Base-by-base conservation (phyloP, 78 protist species). In the Mastigamoeba balamuthi region DNA sequence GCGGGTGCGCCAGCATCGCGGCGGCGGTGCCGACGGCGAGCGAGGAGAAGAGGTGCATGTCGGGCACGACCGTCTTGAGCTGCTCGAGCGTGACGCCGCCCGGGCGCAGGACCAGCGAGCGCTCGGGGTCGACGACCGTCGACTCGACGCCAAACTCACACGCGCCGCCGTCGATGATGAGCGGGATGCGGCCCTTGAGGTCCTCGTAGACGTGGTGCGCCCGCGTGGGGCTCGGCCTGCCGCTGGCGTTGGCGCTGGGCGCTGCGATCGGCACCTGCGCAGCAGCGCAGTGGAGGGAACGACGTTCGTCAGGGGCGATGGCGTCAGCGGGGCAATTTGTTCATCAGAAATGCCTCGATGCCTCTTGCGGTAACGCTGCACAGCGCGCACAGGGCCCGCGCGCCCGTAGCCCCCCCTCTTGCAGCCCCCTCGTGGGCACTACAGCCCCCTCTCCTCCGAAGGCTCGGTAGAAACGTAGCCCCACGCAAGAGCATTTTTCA, bases 31-130 rank as follows among this genome's bases (percentile, higher is more conserved):
- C 66, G 6, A 3, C n/a, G n/a, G n/a, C n/a, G n/a, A n/a, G n/a
- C n/a, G n/a, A n/a, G n/a, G 10, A 3, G n/a, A 43, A 5, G 65
- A 28, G 2, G 44, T 1, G 30, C 39, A 27, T 7, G 44, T 38
- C 25, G 27, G 72, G 53, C 39, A 77, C 17, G 9, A 39, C 48
- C 69, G 33, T 5, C 28, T 8, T 28, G 10, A 77, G 58, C 4
- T 4, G 66, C 74, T 77, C 82, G 4, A 77, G 10, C 25, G 84
- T 72, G 37, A 72, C 78, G 25, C 79, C 84, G 2, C 84, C 84
- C n/a, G 79, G 84, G 4, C 84, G 10, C 23, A 80, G 38, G 29
- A 80, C 58, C 37, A 58, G 33, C 25, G 41, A 1, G 38, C 71
- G 39, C 8, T 40, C 5, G 7, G 1, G 25, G 33, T 74, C 80